Conservation (phyloP, 345 rosid genomes). For the Schrenkiella parvula region DNA sequence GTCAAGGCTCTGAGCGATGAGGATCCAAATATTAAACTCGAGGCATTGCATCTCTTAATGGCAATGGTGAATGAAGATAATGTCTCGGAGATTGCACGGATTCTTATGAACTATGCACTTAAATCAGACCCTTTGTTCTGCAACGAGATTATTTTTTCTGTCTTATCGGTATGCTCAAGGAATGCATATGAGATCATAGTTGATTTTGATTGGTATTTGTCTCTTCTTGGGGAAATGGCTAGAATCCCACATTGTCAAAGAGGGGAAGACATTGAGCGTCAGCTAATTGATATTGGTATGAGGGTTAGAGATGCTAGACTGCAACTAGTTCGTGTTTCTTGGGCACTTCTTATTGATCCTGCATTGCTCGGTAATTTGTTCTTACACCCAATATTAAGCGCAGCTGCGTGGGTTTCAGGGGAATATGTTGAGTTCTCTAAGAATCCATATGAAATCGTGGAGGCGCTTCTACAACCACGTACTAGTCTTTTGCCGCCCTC, state of each 20-base stretch:
- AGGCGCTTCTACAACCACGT: constrained; percentile 87
- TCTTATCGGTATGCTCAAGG: constrained; percentile 56
- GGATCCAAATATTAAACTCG: constrained; percentile 75
- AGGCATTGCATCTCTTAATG: constrained; percentile 77
- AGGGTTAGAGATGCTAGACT: constrained; percentile 91
- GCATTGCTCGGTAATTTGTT: constrained; percentile 84
- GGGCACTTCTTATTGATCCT: constrained; percentile 87
- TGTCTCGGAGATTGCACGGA: constrained; percentile 65
- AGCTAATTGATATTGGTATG: constrained; percentile 76
- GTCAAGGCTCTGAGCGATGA: constrained; percentile 75
- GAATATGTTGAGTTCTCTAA: constrained; percentile 71
- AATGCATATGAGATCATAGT: constrained; percentile 65
- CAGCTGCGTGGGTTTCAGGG: constrained; percentile 93
- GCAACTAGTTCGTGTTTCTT: constrained; percentile 63
- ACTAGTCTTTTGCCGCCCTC: constrained; percentile 64
- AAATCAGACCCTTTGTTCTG: constrained; percentile 86
- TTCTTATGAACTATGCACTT: constrained; percentile 73
- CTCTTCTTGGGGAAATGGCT: constrained; percentile 87
- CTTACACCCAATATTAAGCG: constrained; percentile 71
- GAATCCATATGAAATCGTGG: constrained; percentile 64
- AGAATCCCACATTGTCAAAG: constrained; percentile 77
- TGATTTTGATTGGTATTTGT: constrained; percentile 91
- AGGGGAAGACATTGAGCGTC: constrained; percentile 83
- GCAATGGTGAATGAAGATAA: constrained; percentile 80
- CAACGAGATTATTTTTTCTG: constrained; percentile 76